These are phyloP conservation scores for Periglandula ipomoeae DNA, from an alignment of 2,329 filamentous ascomycete species.

Conservation along the genomic window DNA sequence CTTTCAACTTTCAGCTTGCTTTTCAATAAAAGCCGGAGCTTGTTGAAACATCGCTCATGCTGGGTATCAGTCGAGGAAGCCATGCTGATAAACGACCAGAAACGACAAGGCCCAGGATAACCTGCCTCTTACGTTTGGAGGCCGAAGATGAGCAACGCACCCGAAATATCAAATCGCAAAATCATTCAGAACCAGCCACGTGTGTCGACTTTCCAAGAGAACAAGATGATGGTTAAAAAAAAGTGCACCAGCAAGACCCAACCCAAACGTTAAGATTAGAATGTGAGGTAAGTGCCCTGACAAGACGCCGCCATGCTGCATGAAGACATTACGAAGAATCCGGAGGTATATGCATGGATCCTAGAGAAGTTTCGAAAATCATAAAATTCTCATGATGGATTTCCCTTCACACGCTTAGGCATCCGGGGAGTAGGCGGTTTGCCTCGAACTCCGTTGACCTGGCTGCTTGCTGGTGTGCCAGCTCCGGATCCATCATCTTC, in stretches of 20 bases:
- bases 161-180: constrained; percentile 1
- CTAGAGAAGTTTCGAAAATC: not conserved
- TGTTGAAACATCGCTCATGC: not conserved
- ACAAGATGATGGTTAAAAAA: constrained; percentile 12
- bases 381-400: constrained; percentile 21
- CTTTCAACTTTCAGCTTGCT: constrained; percentile 2
- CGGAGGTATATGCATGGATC: constrained; percentile 10
- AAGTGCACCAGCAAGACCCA: constrained; percentile 6
- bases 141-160: constrained; percentile 5
- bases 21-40: constrained; percentile 4
- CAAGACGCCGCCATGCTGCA: constrained; percentile 28
- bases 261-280: not conserved
- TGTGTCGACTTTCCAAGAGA: constrained; percentile 9
- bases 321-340: constrained; percentile 22
- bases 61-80: constrained; percentile 13
- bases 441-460: constrained; percentile 44
- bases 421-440: constrained; percentile 51
- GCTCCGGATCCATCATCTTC: constrained; percentile 45
- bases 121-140: constrained; percentile 11
- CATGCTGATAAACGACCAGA: not conserved
- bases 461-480: constrained; percentile 37
- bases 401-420: constrained; percentile 44
- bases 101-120: too few relatives aligned
- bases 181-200: constrained; percentile 1
- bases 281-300: constrained; percentile 15